These are phyloP conservation scores for Toxicodendron radicans DNA, from an alignment of 345 rosid species.

Conservation along the genomic window DNA sequence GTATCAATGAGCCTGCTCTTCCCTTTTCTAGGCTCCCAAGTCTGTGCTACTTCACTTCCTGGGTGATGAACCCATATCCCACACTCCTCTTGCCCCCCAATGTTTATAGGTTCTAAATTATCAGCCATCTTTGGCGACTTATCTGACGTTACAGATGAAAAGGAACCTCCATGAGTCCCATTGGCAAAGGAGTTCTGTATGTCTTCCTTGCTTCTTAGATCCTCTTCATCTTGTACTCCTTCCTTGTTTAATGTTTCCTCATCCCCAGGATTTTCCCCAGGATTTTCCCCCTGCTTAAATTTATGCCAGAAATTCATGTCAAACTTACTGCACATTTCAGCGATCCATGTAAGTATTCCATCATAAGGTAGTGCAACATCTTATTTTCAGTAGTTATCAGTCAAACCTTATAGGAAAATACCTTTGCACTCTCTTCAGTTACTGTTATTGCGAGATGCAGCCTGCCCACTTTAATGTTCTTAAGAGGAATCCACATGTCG, in stretches of 20 bases:
- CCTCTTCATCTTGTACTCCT: constrained; percentile 31
- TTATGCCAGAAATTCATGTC: constrained; percentile 18
- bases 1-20: constrained; percentile 53
- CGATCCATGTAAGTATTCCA: background rate
- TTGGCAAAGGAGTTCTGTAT: constrained; percentile 38
- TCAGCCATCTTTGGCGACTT: constrained; percentile 54
- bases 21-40: constrained; percentile 88
- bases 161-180: constrained; percentile 37
- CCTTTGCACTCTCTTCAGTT: constrained; percentile 53
- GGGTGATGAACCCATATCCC: constrained; percentile 92
- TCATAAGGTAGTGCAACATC: background rate
- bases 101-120: constrained; percentile 69
- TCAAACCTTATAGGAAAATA: constrained; percentile 25
- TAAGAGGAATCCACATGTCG: constrained; percentile 90
- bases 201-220: constrained; percentile 35
- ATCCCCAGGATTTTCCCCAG: constrained; percentile 27
- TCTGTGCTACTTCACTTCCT: constrained; percentile 69
- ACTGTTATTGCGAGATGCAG: constrained; percentile 79
- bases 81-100: constrained; percentile 70
- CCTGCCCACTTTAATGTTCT: constrained; percentile 75
- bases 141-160: constrained; percentile 46
- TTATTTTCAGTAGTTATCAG: background rate
- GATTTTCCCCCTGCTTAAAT: constrained; percentile 36
- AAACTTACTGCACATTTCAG: background rate
- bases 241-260: constrained; percentile 41